Evolutionary conservation across 2,329 filamentous ascomycete species (phyloP), one percentile per base, ranked within the genome.

Genomic region (Fusarium hainanense): DNA sequence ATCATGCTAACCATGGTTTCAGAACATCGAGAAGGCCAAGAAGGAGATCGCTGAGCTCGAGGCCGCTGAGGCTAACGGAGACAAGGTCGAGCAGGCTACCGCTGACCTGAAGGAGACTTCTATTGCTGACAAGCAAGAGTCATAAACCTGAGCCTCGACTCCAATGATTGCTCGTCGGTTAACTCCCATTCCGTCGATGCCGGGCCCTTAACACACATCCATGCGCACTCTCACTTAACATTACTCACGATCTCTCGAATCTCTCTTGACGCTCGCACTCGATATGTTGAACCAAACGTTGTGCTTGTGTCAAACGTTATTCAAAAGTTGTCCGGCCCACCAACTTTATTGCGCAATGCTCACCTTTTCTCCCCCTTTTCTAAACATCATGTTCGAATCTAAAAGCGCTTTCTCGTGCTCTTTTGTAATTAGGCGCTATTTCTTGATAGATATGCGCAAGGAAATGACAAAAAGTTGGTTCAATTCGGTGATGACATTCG

Each of bases 1-100:
- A 34, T 9, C 56, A 69, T 72, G 62, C 77, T 83, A 77, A 83
- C 65, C 10, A 30, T 10, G 10, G 41, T 27, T 42, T 28, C 76
- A 98, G 96, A 99, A 99, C 86, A 91, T 98, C 66, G 93, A 93
- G 70, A 97, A 98, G 83, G 96, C 96, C 66, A 92, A 97, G 85
- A 95, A 95, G 82, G 94, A 98, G 81, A 97, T 99, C 69, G 93
- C 94, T 79, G 90, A 90, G 73, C 88, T 98, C 58, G 95, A 98
- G 76, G 81, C 83, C 56, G 83, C 81, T 66, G 85, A 85, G 69
- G 81, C 82, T 71, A 84, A 83, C 77, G 84, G 79, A 66, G 83
- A 85, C 69, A 84, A 83, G 66, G 85, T 89, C 55, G 88, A 87
- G 42, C 85, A 86, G 64, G 83, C 84, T 58, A 83, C 85, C 52